Evolutionary conservation across 495 filamentous ascomycete genomes (phyloP).

Genomic region (Penicillium macrosclerotiorum): DNA sequence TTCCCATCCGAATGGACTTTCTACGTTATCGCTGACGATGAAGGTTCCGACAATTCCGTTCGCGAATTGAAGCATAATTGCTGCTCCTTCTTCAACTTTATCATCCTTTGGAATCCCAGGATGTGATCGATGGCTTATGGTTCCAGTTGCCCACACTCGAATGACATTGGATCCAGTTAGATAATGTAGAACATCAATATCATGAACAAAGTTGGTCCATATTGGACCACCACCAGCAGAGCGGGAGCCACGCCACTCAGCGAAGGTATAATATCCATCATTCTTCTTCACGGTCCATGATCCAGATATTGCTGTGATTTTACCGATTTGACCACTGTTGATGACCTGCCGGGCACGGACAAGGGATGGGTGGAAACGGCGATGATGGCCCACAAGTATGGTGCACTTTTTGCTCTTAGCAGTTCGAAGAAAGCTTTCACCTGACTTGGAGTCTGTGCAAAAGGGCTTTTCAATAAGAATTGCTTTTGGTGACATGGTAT

Average conservation of each 20-base stretch:
- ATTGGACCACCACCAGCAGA: constrained; percentile 12
- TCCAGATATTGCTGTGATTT: constrained; percentile 11
- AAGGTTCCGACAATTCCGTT: constrained; percentile 12
- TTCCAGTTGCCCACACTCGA: constrained; percentile 4
- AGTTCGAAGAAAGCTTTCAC: background rate
- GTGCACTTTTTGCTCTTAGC: constrained; percentile 4
- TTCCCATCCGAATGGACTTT: constrained; percentile 14
- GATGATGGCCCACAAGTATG: constrained; percentile 15
- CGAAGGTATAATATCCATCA: constrained; percentile 5
- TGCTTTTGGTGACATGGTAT: constrained; percentile 1
- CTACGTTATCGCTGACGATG: constrained; percentile 6
- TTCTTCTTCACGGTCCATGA: constrained; percentile 12
- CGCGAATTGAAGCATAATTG: constrained; percentile 11
- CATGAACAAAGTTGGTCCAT: constrained; percentile 15
- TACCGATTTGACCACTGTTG: constrained; percentile 1
- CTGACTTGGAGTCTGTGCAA: constrained; percentile 7
- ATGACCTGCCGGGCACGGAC: background rate
- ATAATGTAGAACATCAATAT: constrained; percentile 14
- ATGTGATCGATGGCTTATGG: background rate
- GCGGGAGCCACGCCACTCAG: constrained; percentile 4
- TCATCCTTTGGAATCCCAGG: background rate
- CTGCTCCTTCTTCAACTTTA: constrained; percentile 8
- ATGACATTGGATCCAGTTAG: constrained; percentile 7
- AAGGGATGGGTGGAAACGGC: constrained; percentile 11
- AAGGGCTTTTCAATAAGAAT: constrained; percentile 11